A percentile compares a stretch with the other conserved stretches of the same genome.
Conservation (phyloP, 495 filamentous ascomycete species). For the Friedmanniomyces simplex region DNA sequence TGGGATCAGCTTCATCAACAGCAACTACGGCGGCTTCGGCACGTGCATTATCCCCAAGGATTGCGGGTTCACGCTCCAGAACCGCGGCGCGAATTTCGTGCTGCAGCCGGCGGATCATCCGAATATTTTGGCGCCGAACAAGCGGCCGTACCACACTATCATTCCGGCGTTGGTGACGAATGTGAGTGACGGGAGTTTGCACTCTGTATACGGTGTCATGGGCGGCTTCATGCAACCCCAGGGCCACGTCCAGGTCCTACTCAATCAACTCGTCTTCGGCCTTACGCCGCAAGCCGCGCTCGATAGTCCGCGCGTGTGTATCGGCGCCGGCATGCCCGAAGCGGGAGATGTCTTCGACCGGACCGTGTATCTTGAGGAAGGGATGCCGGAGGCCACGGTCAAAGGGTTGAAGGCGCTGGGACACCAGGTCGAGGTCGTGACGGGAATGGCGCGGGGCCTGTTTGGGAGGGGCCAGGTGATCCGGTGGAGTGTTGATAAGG, state of each 20-base stretch:
- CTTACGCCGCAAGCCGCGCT: conserved; percentile 79
- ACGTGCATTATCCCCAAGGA: conserved; percentile 70
- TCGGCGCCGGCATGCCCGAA: conserved; percentile 55
- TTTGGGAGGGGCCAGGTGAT: conserved; percentile 94
- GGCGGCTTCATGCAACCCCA: conserved; percentile 99
- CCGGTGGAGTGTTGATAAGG: conserved; percentile 51
- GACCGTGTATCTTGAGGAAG: conserved; percentile 75
- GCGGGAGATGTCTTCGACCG: conserved; percentile 43
- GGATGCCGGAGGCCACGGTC: conserved; percentile 57
- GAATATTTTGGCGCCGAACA: conserved; percentile 68
- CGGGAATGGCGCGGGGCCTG: conserved; percentile 53
- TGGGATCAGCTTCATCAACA: conserved; percentile 93
- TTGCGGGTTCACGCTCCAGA: conserved; percentile 89
- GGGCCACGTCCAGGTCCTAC: conserved; percentile 87
- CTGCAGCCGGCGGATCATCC: conserved; percentile 54
- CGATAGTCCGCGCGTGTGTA: conserved; percentile 79
- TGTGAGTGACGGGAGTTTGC: conserved; percentile 54
- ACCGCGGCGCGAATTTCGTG: conserved; percentile 79
- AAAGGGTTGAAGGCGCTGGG: conserved; percentile 58
- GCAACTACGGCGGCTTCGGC: conserved; percentile 86
- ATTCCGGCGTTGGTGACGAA: conserved; percentile 88
- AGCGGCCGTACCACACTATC: conserved; percentile 94
- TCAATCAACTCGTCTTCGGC: conserved; percentile 83
- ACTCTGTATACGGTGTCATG: conserved; percentile 91
- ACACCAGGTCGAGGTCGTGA: conserved; percentile 60